Percentiles rank a stretch among this genome's conserved stretches.
Evolutionary conservation across 1,284 basidiomycete species (phyloP).

Genomic region (Coniferiporia sulphurascens): DNA sequence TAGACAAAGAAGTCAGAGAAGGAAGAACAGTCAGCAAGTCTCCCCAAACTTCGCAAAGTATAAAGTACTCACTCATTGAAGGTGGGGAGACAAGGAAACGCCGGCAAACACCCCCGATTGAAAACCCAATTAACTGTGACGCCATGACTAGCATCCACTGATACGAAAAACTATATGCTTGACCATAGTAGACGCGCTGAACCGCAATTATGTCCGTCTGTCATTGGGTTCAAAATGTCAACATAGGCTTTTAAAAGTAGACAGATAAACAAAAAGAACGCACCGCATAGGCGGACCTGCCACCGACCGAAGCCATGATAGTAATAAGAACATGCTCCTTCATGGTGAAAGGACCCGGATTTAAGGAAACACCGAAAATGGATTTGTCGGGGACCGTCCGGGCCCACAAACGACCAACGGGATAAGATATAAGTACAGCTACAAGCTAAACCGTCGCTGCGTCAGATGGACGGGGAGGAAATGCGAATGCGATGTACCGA

Average conservation of each 20-base stretch:
- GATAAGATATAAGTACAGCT: slow-evolving; percentile 26
- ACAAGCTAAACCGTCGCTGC: slow-evolving; percentile 18
- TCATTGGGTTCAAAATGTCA: background rate
- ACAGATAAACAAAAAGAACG: background rate
- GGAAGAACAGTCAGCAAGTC: background rate
- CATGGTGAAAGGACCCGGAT: slow-evolving; percentile 33
- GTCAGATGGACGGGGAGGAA: slow-evolving; percentile 24
- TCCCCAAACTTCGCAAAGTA: background rate
- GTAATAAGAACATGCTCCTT: slow-evolving; percentile 26
- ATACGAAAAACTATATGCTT: slow-evolving; percentile 38
- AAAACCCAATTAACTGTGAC: slow-evolving; percentile 67
- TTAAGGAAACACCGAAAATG: slow-evolving; percentile 24
- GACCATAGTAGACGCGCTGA: slow-evolving; percentile 54
- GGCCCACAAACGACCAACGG: slow-evolving; percentile 25
- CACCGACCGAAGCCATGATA: slow-evolving; percentile 36
- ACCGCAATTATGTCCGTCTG: slow-evolving; percentile 59
- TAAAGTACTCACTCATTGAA: slow-evolving; percentile 54
- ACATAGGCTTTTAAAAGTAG: too few relatives aligned
- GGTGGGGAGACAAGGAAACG: slow-evolving; percentile 72
- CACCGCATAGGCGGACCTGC: slow-evolving; percentile 31
- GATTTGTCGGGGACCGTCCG: slow-evolving; percentile 22
- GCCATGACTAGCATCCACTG: slow-evolving; percentile 58
- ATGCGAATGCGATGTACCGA: slow-evolving; percentile 9
- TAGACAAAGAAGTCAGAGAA: background rate
- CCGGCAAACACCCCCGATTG: slow-evolving; percentile 57